Evolutionary conservation across 495 filamentous ascomycete species (phyloP).

Genomic region (Chlorociboria aeruginascens): DNA sequence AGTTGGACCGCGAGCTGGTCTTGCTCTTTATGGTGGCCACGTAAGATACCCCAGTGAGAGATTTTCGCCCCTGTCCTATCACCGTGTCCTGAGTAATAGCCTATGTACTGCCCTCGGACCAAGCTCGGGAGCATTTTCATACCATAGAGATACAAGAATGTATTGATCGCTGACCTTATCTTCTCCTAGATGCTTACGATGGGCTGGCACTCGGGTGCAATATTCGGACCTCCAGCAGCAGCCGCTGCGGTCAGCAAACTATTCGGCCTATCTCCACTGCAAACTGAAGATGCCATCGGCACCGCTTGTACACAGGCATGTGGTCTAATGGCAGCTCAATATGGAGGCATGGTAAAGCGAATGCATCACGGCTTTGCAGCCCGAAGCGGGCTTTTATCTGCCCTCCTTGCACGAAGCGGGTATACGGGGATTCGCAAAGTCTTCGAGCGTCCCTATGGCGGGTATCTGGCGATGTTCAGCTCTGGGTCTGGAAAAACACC

Average conservation of each 20-base stretch:
- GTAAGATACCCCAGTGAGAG: no score
- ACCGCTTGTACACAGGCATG: constrained; percentile 32
- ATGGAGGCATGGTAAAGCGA: constrained; percentile 30
- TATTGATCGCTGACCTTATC: no score
- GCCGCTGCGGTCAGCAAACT: constrained; percentile 30
- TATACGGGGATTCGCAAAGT: constrained; percentile 36
- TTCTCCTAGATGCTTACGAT: constrained; percentile 19
- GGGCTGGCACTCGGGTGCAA: constrained; percentile 34
- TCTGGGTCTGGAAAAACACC: constrained; percentile 23
- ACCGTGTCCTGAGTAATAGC: no score
- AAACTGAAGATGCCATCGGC: constrained; percentile 28
- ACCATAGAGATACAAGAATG: no score
- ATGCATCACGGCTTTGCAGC: constrained; percentile 37
- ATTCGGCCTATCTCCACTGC: constrained; percentile 18
- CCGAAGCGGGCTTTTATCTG: constrained; percentile 30
- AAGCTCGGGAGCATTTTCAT: no score
- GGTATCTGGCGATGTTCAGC: constrained; percentile 30
- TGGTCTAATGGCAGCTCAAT: constrained; percentile 34
- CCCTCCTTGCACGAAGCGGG: constrained; percentile 24
- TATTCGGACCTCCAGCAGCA: constrained; percentile 30
- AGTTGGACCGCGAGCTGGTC: constrained; percentile 29
- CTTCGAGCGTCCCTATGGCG: constrained; percentile 31
- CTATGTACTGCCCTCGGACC: no score
- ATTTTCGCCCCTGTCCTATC: no score
- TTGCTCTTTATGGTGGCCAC: constrained; percentile 26